Evolutionary conservation across 2,329 filamentous ascomycete genomes (phyloP), one percentile per base, ranked within the genome.

Genomic region (Xylaria polymorpha): DNA sequence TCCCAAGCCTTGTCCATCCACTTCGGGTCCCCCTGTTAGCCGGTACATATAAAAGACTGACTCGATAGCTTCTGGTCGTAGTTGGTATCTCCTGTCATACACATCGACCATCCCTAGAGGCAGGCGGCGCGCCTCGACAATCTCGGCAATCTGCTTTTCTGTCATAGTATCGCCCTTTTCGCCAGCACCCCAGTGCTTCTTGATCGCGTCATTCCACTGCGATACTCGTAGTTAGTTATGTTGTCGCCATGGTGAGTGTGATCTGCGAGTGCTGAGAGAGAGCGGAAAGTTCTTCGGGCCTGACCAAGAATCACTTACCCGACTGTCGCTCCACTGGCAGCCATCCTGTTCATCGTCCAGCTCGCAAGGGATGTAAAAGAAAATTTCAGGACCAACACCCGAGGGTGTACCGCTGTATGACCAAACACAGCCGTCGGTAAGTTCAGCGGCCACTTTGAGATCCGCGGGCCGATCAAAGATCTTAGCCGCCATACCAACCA

Each of bases 31-130:
- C 32, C 91, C 92, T 0, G 91, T 94, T 67, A 93, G 84, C 66
- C 92, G 87, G 78, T 91, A 93, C 83, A 95, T 88, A 76, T 93
- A 87, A 79, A 93, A 95, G 4, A 96, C 87, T 15, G 89, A 92
- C 81, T 95, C 92, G 63, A 95, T 93, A 1, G 92, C 92, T 80
- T 95, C 92, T 22, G 92, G 92, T 66, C 90, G 86, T 53, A 93
- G 83, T 37, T 92, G 87, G 76, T 92, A 93, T 64, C 85, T 84
- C 48, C 82, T 80, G 66, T 90, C 87, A 50, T 81, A 78, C 56
- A 91, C 84, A 20, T 82, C 81, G 2, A 85, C 81, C 77, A 91
- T 87, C 22, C 89, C 90, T 6, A 80, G 81, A 8, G 85, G 84
- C 5, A 91, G 74, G 12, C 81, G 81, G 66, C 83, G 81, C 56